Evolutionary conservation across 1,284 basidiomycete species (phyloP).

Genomic region (Fomitopsis palustris): DNA sequence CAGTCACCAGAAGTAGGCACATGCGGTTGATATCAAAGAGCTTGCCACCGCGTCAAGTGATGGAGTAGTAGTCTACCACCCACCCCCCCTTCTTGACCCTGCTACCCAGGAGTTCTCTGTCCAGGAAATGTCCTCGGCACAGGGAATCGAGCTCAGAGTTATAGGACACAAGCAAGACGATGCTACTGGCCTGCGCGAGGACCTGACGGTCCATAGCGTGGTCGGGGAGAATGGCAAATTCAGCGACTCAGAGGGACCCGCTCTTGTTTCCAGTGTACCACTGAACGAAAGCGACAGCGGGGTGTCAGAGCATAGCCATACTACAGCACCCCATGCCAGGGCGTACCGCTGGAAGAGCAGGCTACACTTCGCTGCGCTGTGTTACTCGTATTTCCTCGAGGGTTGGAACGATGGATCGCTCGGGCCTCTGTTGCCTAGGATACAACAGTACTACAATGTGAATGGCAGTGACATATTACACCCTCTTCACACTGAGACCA

Average conservation of each 20-base stretch:
- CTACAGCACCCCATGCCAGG: neutral
- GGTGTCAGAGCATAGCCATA: neutral
- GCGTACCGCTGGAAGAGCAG: constrained; percentile 5
- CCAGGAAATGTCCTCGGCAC: neutral
- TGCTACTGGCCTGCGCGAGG: neutral
- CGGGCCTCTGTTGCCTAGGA: constrained; percentile 52
- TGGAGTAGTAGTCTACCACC: no score
- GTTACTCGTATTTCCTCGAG: constrained; percentile 38
- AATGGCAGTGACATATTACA: constrained; percentile 8
- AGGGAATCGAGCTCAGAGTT: neutral
- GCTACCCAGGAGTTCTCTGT: neutral
- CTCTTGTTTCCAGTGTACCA: neutral
- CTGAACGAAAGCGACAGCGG: neutral
- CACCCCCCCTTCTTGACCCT: neutral
- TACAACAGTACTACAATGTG: constrained; percentile 53
- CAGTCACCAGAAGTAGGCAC: neutral
- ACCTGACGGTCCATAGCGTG: neutral
- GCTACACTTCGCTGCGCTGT: constrained; percentile 33
- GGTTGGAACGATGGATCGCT: constrained; percentile 59
- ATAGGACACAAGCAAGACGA: neutral
- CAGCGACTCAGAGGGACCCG: neutral
- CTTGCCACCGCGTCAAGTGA: neutral
- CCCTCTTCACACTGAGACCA: neutral
- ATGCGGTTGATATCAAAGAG: neutral
- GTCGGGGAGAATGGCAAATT: neutral